Percentiles rank a stretch among this genome's conserved stretches.
Evolutionary conservation across 1,139 yeast species (phyloP).

Genomic region (Kodamaea derodonti): DNA sequence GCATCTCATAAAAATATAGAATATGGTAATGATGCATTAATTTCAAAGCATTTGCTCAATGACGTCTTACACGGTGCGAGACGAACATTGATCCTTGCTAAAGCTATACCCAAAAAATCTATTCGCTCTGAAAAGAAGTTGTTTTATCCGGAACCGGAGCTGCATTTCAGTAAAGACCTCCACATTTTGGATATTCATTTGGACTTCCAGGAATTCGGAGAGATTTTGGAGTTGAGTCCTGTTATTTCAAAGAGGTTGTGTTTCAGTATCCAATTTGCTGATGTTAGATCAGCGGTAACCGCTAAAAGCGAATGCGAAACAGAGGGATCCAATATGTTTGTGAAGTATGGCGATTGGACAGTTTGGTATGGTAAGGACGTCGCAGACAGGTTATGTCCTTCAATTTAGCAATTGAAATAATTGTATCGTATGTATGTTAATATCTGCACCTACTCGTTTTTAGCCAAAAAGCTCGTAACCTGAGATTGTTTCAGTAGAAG

Average conservation of each 20-base stretch:
- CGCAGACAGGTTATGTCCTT: constrained; percentile 49
- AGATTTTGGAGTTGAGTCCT: constrained; percentile 60
- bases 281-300: constrained; percentile 59
- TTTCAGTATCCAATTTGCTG: constrained; percentile 59
- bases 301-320: constrained; percentile 49
- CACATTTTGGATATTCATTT: constrained; percentile 29
- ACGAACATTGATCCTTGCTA: constrained; percentile 32
- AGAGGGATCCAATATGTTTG: constrained; percentile 32
- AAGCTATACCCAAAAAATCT: constrained; percentile 23
- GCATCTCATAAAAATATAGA: constrained; percentile 24
- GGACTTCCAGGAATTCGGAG: constrained; percentile 59
- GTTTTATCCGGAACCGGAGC: constrained; percentile 32
- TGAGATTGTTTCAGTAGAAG: too few species aligned
- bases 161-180: constrained; percentile 28
- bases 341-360: constrained; percentile 58
- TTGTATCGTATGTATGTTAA: too few species aligned
- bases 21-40: constrained; percentile 27
- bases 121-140: constrained; percentile 15
- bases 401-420: constrained; percentile 5
- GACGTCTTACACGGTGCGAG: constrained; percentile 33
- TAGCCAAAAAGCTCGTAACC: too few species aligned
- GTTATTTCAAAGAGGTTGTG: constrained; percentile 64
- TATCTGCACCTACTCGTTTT: too few species aligned
- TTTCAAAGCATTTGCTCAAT: constrained; percentile 24
- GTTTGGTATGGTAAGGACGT: constrained; percentile 68